Base-by-base conservation (phyloP, 768 basidiomycete genomes). In the Tulasnella sp. region DNA sequence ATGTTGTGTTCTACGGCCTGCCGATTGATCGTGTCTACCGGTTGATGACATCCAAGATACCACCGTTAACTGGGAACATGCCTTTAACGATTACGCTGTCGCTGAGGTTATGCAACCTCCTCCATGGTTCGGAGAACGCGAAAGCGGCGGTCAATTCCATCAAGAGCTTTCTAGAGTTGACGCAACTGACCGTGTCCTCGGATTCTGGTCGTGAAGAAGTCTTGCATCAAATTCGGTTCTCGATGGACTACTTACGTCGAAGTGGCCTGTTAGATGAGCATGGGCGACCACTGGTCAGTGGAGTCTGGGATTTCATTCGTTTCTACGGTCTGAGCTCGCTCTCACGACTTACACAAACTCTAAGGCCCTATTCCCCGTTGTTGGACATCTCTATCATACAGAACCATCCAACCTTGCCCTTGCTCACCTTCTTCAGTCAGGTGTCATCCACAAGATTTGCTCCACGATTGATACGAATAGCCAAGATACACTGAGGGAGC, bases 371-470 rank as follows among this genome's bases (percentile, higher is more conserved):
- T 41, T 38, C 58, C 43, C 48, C 46, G 8, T 66, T 45, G 63
- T 60, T 1, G 59, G 62, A 2, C 62, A 51, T 2, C 63, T 67
- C 1, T 66, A 63, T 72, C 81, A 83, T 64, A 78, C 79, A 0
- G 84, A 87, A 67, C 84, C 85, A 1, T 79, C 77, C 70, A 86
- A 85, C 68, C 73, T 87, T 41, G 84, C 84, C 0, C 69, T 86
- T 1, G 77, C 83, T 10, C 66, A 74, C 0, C 73, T 87, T 15
- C 68, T 86, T 44, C 78, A 78, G 34, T 70, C 70, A 3, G 84
- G 84, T 7, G 74, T 79, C 49, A 56, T 87, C 9, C 85, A 85
- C 66, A 63, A 70, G 0, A 75, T 86, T 30, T 82, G 82, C 68
- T 63, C 65, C 19, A 59, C 38, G 2, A 30, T 65, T 17, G 73